phyloP scores from a whole-genome alignment of 495 filamentous ascomycete species.

The Penicillium paradoxum region DNA sequence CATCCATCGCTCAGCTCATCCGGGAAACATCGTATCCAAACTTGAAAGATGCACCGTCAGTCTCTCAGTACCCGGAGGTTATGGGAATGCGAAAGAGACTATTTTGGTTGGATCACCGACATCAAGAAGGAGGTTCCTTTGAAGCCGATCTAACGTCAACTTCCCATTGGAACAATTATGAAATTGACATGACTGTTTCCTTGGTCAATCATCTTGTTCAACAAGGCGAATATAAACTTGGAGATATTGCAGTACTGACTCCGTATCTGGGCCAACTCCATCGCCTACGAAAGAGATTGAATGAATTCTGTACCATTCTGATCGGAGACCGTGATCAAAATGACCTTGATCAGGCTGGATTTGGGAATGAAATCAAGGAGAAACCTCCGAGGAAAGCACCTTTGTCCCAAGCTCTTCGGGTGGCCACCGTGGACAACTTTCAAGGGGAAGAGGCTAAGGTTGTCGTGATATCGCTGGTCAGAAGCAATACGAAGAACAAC shows the following conservation, averaged over 20 bases:
- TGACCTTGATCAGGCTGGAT: conserved; percentile 50
- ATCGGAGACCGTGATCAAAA: conserved; percentile 64
- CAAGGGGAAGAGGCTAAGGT: conserved; percentile 80
- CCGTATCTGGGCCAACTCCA: conserved; percentile 72
- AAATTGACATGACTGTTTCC: conserved; percentile 60
- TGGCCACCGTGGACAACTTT: conserved; percentile 87
- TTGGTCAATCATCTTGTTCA: conserved; percentile 68
- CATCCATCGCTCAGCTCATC: conserved; percentile 57
- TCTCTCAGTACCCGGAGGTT: conserved; percentile 54
- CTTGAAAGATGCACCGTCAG: conserved; percentile 53
- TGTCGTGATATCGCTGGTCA: conserved; percentile 75
- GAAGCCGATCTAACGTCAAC: conserved; percentile 40
- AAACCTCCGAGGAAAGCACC: conserved; percentile 38
- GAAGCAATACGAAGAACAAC: conserved; percentile 59
- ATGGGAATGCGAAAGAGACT: conserved; percentile 59
- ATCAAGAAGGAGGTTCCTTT: conserved; percentile 47
- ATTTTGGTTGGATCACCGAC: conserved; percentile 70
- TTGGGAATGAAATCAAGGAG: conserved; percentile 21
- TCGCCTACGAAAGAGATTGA: conserved; percentile 50
- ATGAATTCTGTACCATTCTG: conserved; percentile 52
- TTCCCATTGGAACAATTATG: conserved; percentile 63
- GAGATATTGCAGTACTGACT: conserved; percentile 75
- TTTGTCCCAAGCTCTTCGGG: conserved; percentile 55
- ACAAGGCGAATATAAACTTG: conserved; percentile 58
- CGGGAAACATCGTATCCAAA: conserved; percentile 60